Percentiles rank a stretch among this genome's conserved stretches.
Conservation (phyloP, 2,329 filamentous ascomycete genomes). For the Fusarium brevicatenulatum region DNA sequence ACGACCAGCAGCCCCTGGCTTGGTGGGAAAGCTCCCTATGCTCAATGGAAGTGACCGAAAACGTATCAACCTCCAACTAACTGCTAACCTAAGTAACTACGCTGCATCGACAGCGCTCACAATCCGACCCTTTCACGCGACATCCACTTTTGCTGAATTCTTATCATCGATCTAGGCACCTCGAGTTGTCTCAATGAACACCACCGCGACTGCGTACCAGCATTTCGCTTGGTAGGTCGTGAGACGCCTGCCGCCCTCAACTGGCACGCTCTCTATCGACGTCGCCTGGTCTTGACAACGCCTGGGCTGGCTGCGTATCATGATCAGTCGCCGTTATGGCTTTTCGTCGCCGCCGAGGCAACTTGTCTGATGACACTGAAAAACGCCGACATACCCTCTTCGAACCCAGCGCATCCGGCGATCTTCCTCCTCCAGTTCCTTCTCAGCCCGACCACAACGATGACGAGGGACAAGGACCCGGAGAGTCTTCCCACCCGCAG, state of each 20-base stretch:
- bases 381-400: conserved; percentile 63
- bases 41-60: conserved; percentile 25
- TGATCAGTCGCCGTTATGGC: conserved; percentile 62
- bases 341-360: conserved; percentile 70
- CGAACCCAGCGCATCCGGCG: conserved; percentile 45
- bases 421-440: conserved; percentile 41
- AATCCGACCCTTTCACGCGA: conserved; percentile 19
- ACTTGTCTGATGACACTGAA: conserved; percentile 67
- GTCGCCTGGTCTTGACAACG: conserved; percentile 33
- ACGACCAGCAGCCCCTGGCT: conserved; percentile 36
- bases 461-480: conserved; percentile 31
- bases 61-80: conserved; percentile 15
- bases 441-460: conserved; percentile 34
- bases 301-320: conserved; percentile 48
- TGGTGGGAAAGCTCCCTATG: conserved; percentile 34
- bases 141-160: conserved; percentile 3
- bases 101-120: conserved; percentile 22
- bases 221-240: conserved; percentile 43
- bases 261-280: conserved; percentile 21
- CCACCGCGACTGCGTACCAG: conserved; percentile 31
- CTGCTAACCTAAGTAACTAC: neutral
- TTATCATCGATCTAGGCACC: conserved; percentile 12
- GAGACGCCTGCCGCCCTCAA: conserved; percentile 36
- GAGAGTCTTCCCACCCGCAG: conserved; percentile 35
- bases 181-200: conserved; percentile 38